A percentile compares a stretch with the other conserved stretches of the same genome.
phyloP scores from a whole-genome alignment of 441 rosid genomes.

The Pelargonium cotyledonis region DNA sequence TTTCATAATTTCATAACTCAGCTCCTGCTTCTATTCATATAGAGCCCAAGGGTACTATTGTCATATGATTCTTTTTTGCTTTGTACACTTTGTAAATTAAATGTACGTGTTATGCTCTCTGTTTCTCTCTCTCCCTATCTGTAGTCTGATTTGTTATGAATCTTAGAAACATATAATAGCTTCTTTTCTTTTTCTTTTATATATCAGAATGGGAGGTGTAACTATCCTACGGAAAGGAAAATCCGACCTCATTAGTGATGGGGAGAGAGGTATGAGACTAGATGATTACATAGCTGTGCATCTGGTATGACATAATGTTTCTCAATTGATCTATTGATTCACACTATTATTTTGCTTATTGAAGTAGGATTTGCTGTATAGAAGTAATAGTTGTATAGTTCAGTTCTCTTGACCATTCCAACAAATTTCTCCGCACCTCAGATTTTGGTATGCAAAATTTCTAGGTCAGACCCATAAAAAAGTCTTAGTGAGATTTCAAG shows the following conservation, averaged over 20 bases:
- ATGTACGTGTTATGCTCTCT: neutral
- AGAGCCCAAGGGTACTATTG: neutral
- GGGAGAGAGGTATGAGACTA: constrained; percentile 54
- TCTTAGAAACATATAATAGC: constrained; percentile 14
- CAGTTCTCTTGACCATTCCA: neutral
- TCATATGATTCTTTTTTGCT: neutral
- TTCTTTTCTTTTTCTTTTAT: too few relatives aligned
- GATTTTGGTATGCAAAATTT: neutral
- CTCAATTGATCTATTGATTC: neutral
- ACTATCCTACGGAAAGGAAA: constrained; percentile 82
- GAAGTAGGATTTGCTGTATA: neutral
- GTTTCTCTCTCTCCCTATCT: neutral
- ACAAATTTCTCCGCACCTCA: neutral
- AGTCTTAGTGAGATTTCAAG: too few relatives aligned
- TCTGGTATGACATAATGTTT: neutral
- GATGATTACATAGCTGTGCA: neutral
- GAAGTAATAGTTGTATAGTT: neutral
- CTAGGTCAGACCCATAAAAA: too few relatives aligned
- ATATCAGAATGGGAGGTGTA: constrained; percentile 69
- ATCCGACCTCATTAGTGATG: constrained; percentile 72
- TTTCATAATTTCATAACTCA: too few relatives aligned
- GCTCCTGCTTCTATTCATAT: too few relatives aligned
- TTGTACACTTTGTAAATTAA: neutral
- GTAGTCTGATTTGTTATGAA: neutral
- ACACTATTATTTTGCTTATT: neutral